Evolutionary conservation across 306 rosid genomes (phyloP), one percentile per base, ranked within the genome.

Genomic region (Leucaena leucocephala): DNA sequence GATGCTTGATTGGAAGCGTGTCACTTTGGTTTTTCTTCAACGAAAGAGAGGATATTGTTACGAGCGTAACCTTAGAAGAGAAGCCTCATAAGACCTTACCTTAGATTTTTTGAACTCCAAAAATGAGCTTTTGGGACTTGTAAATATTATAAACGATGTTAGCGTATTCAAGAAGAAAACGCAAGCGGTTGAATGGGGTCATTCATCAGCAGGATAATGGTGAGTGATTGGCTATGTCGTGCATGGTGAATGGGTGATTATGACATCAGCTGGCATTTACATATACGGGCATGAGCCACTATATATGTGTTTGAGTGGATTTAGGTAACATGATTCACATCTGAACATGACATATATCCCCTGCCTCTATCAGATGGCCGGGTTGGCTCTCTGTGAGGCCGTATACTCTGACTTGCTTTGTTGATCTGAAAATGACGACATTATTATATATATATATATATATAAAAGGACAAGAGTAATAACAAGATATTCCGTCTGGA

Each of bases 91-190:
- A 27, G 27, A 27, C 27, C 27, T 27, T 27, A 27, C 27, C 27
- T 27, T 1, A 27, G 27, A 27, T 27, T 27, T 27, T 27, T 27
- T 27, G 27, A 27, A 27, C 27, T 27, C 27, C 27, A 27, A 27
- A 27, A 27, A 27, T 27, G 27, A 27, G 27, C 27, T 27, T 27
- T 27, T 27, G 27, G 27, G 27, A 27, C 27, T 27, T 27, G 27
- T 27, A 27, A 27, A 27, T 27, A 27, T 27, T 27, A 27, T 27
- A 27, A 27, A 27, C 27, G 27, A 27, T 27, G 43, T 6, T 63
- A 35, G 8, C 75, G 66, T 80, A 50, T 48, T 3, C 16, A 52
- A 68, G 72, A 81, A 17, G 40, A 74, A 50, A 77, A 81, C 82
- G 80, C 36, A 59, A 73, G 27, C 50, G 43, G 14, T 13, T 16